Conservation (phyloP, 164 flowering plant genomes). For the Chloranthus sessilifolius region DNA sequence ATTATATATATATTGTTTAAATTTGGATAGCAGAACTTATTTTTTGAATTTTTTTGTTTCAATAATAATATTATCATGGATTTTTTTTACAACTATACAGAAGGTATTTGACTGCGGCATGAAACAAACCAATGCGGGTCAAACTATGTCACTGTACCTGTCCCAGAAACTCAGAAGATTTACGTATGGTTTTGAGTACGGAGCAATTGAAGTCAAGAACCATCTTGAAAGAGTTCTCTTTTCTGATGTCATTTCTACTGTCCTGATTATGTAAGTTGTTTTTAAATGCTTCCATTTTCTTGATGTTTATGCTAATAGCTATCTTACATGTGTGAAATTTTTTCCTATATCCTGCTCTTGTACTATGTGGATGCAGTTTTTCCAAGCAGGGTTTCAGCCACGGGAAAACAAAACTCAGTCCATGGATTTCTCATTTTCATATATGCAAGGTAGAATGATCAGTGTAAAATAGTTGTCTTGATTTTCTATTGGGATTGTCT, state of each 20-base stretch:
- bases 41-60: no score
- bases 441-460: constrained; percentile 49
- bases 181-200: constrained; percentile 73
- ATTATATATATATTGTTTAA: no score
- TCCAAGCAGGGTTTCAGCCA: constrained; percentile 23
- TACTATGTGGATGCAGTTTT: constrained; percentile 34
- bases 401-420: constrained; percentile 25
- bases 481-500: no score
- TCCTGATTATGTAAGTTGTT: constrained; percentile 49
- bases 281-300: background rate
- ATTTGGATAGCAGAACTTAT: no score
- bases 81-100: constrained; percentile 33
- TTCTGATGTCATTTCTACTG: constrained; percentile 56
- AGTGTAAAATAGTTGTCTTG: background rate
- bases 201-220: constrained; percentile 65
- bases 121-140: constrained; percentile 29
- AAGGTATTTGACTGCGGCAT: constrained; percentile 62
- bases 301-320: background rate
- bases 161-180: constrained; percentile 53
- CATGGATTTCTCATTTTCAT: constrained; percentile 89
- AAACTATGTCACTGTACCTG: constrained; percentile 58
- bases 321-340: background rate
- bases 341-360: background rate
- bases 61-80: background rate
- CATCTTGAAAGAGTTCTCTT: constrained; percentile 63